These are phyloP conservation scores for Aspergillus spinulosporus DNA, from an alignment of 2,329 filamentous ascomycete species.

Conservation along the genomic window DNA sequence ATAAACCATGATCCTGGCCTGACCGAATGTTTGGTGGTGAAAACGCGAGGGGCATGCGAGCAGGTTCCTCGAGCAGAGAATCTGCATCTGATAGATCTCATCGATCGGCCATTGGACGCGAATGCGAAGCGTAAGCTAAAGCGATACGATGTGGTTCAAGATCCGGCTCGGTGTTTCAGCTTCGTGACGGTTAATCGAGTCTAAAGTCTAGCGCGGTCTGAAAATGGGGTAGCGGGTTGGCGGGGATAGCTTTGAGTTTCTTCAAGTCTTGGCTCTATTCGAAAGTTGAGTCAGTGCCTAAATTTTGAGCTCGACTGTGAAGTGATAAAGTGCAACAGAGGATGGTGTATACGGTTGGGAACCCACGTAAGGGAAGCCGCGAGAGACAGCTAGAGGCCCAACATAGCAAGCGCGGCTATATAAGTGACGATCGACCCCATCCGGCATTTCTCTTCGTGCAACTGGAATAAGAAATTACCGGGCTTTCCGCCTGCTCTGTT, in stretches of 20 bases:
- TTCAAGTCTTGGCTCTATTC: neutral
- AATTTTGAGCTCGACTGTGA: neutral
- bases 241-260: neutral
- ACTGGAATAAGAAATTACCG: neutral
- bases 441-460: neutral
- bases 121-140: neutral
- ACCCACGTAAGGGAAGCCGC: neutral
- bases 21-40: neutral
- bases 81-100: neutral
- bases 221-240: neutral
- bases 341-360: neutral
- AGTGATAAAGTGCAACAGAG: neutral
- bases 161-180: constrained; percentile 12
- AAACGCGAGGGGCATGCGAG: neutral
- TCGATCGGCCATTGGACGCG: neutral
- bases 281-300: neutral
- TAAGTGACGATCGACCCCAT: neutral
- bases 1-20: neutral
- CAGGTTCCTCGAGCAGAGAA: neutral
- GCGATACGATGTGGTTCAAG: constrained; percentile 2
- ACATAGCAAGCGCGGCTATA: neutral
- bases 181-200: neutral
- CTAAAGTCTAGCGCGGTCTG: neutral
- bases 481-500: neutral
- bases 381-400: neutral